Evolutionary conservation across 768 basidiomycete genomes (phyloP).

Genomic region (Collybiopsis luxurians): DNA sequence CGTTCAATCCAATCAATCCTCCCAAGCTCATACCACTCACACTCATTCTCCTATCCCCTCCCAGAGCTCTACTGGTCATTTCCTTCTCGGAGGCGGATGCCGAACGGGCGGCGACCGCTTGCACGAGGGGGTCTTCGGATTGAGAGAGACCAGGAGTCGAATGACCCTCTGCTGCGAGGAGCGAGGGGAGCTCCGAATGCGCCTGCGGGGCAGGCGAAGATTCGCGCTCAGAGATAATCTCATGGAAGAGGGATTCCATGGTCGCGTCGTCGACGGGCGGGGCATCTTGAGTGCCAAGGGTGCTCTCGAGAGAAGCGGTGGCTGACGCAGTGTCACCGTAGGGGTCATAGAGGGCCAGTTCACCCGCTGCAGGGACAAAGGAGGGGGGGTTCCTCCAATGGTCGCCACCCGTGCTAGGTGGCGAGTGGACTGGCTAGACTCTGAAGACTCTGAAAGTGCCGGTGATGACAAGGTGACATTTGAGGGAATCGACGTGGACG

Average conservation of each 20-base stretch:
- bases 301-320: slow-evolving; percentile 15
- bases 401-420: slow-evolving; percentile 98
- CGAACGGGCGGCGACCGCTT: slow-evolving; percentile 15
- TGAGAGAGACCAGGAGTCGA: slow-evolving; percentile 19
- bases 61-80: slow-evolving; percentile 8
- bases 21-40: not conserved
- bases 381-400: slow-evolving; percentile 52
- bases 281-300: slow-evolving; percentile 14
- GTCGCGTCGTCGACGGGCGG: slow-evolving; percentile 50
- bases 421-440: slow-evolving; percentile 73
- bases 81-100: slow-evolving; percentile 17
- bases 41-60: slow-evolving; percentile 5
- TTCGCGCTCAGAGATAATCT: slow-evolving; percentile 63
- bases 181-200: slow-evolving; percentile 18
- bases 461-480: slow-evolving; percentile 13
- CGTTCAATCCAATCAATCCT: slow-evolving; percentile 3
- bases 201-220: slow-evolving; percentile 18
- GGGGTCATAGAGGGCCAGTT: slow-evolving; percentile 41
- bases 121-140: slow-evolving; percentile 16
- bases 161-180: slow-evolving; percentile 26
- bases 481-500: slow-evolving; percentile 8
- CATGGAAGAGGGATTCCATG: slow-evolving; percentile 68
- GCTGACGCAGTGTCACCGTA: slow-evolving; percentile 14
- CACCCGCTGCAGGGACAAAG: slow-evolving; percentile 95
- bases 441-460: slow-evolving; percentile 26